These are phyloP conservation scores for Skeletonema costatum DNA, from an alignment of 108 stramenopile species.

Conservation along the genomic window DNA sequence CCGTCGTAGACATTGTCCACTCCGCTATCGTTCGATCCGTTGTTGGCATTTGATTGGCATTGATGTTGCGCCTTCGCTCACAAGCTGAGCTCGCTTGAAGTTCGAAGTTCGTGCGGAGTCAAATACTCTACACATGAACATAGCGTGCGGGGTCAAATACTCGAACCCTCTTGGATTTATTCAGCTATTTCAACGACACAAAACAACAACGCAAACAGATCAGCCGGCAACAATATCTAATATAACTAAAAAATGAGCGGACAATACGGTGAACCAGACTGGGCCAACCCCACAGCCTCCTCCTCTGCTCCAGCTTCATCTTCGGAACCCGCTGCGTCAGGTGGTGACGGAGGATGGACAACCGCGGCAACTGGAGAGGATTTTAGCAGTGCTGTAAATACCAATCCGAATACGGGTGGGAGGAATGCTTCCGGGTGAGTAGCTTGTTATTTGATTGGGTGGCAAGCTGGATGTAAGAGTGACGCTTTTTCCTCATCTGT, in stretches of 20 bases:
- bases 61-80: no score
- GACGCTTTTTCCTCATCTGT: neutral
- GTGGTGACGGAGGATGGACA: slow-evolving; percentile 14
- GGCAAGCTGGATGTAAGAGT: neutral
- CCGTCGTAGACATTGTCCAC: no score
- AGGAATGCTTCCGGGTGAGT: slow-evolving; percentile 22
- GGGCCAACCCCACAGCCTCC: slow-evolving; percentile 52
- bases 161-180: no score
- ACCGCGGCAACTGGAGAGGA: slow-evolving; percentile 24
- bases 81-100: no score
- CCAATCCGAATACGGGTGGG: slow-evolving; percentile 24
- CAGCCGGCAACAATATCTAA: no score
- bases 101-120: no score
- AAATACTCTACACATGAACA: no score
- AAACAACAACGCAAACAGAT: no score
- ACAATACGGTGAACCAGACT: slow-evolving; percentile 71
- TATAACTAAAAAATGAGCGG: slow-evolving; percentile 36
- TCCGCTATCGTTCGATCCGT: no score
- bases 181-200: no score
- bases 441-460: neutral
- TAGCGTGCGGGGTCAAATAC: no score
- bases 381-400: slow-evolving; percentile 30
- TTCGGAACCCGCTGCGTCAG: slow-evolving; percentile 12
- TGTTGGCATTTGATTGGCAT: no score
- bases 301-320: slow-evolving; percentile 23